Conservation (phyloP, 75 land plant species). For the Selaginella moellendorffii region DNA sequence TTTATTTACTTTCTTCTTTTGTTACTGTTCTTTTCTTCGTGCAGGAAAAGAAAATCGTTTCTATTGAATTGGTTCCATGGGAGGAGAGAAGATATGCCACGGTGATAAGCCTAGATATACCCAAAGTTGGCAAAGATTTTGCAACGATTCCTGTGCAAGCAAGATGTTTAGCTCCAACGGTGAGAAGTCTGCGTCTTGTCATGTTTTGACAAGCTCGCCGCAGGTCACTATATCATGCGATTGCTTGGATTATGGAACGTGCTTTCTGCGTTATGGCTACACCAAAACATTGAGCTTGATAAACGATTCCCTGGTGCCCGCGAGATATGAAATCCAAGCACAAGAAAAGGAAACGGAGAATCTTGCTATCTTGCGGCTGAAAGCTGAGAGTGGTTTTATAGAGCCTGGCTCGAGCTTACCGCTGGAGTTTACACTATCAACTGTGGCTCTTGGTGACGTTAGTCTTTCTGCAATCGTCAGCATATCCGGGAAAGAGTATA, state of each 20-base stretch:
- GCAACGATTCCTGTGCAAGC: conserved; percentile 9
- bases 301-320: conserved; percentile 15
- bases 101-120: conserved; percentile 10
- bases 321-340: conserved; percentile 13
- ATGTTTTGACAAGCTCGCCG: no score
- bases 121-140: conserved; percentile 10
- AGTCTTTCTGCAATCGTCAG: background rate
- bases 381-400: conserved; percentile 6
- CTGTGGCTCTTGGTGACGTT: conserved; percentile 20
- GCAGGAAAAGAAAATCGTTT: conserved; percentile 15
- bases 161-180: conserved; percentile 19
- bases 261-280: conserved; percentile 15
- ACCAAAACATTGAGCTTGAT: conserved; percentile 6
- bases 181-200: conserved; percentile 1
- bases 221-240: conserved; percentile 12
- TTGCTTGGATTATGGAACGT: conserved; percentile 16
- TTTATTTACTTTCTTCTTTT: background rate
- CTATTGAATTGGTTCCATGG: conserved; percentile 10
- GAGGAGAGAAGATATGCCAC: conserved; percentile 10
- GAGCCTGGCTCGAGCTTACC: background rate
- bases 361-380: conserved; percentile 3
- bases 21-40: background rate
- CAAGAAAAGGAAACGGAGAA: conserved; percentile 6
- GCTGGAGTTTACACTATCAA: conserved; percentile 11
- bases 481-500: conserved; percentile 14